Percentiles rank a stretch among this genome's conserved stretches.
Conservation (phyloP, 305 asterid species). For the Salvia sclarea region DNA sequence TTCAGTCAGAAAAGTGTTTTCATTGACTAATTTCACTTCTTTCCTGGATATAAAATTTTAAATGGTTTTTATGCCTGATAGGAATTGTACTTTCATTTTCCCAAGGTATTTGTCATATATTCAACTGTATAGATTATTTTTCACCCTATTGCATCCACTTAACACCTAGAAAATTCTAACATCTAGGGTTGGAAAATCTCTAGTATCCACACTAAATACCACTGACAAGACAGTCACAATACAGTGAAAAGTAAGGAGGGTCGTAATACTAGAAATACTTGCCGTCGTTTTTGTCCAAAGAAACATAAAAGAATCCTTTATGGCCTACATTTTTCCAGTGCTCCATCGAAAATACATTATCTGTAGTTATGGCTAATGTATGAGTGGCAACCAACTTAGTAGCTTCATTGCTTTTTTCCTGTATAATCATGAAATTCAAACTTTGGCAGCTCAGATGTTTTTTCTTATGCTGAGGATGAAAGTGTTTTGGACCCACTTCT, state of each 20-base stretch:
- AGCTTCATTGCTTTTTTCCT: conserved; percentile 36
- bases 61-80: not conserved
- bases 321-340: not conserved
- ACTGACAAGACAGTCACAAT: not conserved
- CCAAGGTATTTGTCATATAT: not conserved
- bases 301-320: not conserved
- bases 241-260: not conserved
- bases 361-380: not conserved
- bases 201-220: not conserved
- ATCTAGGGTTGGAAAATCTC: no score
- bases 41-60: not conserved
- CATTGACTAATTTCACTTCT: not conserved
- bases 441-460: conserved; percentile 99
- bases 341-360: not conserved
- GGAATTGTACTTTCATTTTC: not conserved
- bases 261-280: not conserved
- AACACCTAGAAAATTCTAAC: not conserved
- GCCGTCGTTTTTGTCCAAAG: not conserved
- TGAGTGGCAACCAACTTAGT: conserved; percentile 1
- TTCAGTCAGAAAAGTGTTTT: not conserved
- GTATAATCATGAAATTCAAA: conserved; percentile 55
- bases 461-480: conserved; percentile 94
- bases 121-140: not conserved
- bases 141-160: not conserved
- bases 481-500: conserved; percentile 90